Evolutionary conservation across 2,329 filamentous ascomycete species (phyloP).

Genomic region (Keithomyces neogunnii): DNA sequence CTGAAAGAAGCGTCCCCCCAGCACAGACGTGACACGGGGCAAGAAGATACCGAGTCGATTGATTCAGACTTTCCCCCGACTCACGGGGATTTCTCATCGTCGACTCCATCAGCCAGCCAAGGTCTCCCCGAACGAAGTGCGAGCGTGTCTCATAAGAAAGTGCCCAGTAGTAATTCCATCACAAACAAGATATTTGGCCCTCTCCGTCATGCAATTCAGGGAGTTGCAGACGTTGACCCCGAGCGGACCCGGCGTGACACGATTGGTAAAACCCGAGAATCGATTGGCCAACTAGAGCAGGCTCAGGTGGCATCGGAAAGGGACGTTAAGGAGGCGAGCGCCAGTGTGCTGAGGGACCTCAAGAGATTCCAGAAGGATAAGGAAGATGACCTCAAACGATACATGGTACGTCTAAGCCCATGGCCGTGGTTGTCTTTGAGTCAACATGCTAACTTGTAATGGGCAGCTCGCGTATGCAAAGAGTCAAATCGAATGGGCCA

Average conservation of each 20-base stretch:
- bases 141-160: conserved; percentile 61
- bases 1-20: conserved; percentile 41
- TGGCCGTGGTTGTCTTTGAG: neutral
- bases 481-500: conserved; percentile 90
- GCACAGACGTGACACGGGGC: conserved; percentile 46
- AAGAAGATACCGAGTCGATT: conserved; percentile 79
- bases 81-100: conserved; percentile 58
- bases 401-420: conserved; percentile 66
- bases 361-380: conserved; percentile 93
- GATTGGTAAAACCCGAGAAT: conserved; percentile 92
- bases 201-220: conserved; percentile 90
- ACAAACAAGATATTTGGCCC: conserved; percentile 91
- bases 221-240: conserved; percentile 91
- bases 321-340: conserved; percentile 88
- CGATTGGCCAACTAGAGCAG: conserved; percentile 77
- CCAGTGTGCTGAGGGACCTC: conserved; percentile 79
- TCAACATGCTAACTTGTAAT: conserved; percentile 13
- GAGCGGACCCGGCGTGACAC: conserved; percentile 86
- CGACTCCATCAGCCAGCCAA: conserved; percentile 66
- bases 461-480: conserved; percentile 81
- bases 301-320: conserved; percentile 80
- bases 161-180: conserved; percentile 79
- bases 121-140: conserved; percentile 51
- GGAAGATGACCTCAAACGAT: conserved; percentile 84
- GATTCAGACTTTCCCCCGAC: conserved; percentile 95